Evolutionary conservation across 75 land plant genomes (phyloP).

Genomic region (Azolla pinnata): DNA sequence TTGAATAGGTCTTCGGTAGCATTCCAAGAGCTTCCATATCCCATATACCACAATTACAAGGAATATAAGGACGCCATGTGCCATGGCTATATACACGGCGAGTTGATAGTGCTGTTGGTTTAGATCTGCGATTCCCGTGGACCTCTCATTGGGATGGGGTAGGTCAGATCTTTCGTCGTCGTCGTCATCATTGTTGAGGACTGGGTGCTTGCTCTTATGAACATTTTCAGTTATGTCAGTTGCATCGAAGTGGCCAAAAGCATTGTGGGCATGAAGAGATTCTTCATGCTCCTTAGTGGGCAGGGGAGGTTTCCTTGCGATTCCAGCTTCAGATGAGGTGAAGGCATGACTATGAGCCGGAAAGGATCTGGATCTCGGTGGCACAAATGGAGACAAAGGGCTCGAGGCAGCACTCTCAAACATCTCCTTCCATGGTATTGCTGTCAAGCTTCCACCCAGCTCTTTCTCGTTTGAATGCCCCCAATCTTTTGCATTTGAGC

Average conservation of each 20-base stretch:
- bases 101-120: slow-evolving; percentile 42
- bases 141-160: background rate
- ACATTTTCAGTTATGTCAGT: background rate
- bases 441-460: background rate
- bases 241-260: background rate
- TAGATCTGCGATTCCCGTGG: background rate
- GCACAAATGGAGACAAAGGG: slow-evolving; percentile 3
- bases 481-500: background rate
- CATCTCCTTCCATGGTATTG: slow-evolving; percentile 10
- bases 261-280: background rate
- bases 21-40: slow-evolving; percentile 46
- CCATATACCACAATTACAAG: slow-evolving; percentile 47
- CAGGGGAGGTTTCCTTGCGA: background rate
- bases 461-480: background rate
- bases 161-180: background rate
- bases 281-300: background rate
- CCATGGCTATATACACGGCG: slow-evolving; percentile 88
- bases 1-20: slow-evolving; percentile 59
- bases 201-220: background rate
- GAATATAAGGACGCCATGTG: slow-evolving; percentile 67
- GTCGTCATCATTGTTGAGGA: background rate
- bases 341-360: background rate
- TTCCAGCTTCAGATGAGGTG: background rate
- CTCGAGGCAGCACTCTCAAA: slow-evolving; percentile 6
- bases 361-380: background rate